Evolutionary conservation across 192 early-diverging fungal species (phyloP), one percentile per base, ranked within the genome.

Genomic region (Coemansia sp.): DNA sequence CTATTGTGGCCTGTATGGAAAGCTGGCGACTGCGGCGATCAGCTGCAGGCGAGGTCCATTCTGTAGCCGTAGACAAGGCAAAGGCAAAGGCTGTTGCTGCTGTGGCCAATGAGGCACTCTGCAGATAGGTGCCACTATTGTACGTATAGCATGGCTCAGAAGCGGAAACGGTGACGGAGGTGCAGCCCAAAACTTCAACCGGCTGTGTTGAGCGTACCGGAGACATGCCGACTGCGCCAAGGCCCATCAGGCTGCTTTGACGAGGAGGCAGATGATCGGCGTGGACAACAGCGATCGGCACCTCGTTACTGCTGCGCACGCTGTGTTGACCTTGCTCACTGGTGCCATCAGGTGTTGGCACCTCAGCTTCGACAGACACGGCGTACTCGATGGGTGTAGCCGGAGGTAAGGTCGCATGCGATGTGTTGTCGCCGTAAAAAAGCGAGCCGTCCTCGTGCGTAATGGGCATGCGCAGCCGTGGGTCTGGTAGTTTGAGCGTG

Each of bases 401-500:
- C 11, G 73, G 36, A 6, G 73, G 64, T 10, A 61, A 25, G 21
- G 59, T 61, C 21, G 59, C 10, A 25, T 39, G 32, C 36, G 59
- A 61, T 25, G 37, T 11, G 59, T 61, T 19, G 32, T 25, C 68
- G 45, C 37, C 50, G 51, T 23, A 70, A 38, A 38, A 46, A 39
- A 23, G 46, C 62, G 61, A 53, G 27, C 29, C 38, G 17, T 58
- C 55, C 31, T 58, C 55, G 34, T 44, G 45, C 5, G 69, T 17
- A 32, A 75, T 59, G 34, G 78, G 61, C 39, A 75, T 51, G 50
- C 64, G 48, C 37, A 80, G 61, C 12, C 67, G 50, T n/a, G 73
- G 62, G 23, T 80, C 78, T 6, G 78, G 78, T 0, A 80, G 62
- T 42, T 42, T 70, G 11, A 73, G 69, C 15, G 69, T 68, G 27